These are phyloP conservation scores for Amaranthus hypochondriacus DNA, from an alignment of 148 eudicot species.

Conservation along the genomic window DNA sequence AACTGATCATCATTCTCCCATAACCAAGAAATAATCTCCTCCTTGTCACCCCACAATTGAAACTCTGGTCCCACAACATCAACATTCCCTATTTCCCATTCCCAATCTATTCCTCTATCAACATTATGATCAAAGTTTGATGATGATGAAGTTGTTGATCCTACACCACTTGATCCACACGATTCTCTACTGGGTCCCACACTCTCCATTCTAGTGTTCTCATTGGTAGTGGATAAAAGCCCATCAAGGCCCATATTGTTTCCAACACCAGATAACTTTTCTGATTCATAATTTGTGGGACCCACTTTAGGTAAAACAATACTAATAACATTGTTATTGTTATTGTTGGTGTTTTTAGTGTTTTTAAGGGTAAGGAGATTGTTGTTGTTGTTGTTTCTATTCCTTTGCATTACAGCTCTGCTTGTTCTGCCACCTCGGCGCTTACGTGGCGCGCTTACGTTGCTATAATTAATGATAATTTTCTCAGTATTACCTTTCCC, in stretches of 20 bases:
- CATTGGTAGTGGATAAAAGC: conserved; percentile 7
- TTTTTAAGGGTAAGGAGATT: not conserved
- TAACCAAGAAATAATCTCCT: conserved; percentile 39
- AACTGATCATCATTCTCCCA: conserved; percentile 33
- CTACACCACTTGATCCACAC: conserved; percentile 14
- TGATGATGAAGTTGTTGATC: conserved; percentile 24
- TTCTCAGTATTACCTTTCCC: conserved; percentile 9
- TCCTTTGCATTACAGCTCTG: conserved; percentile 46
- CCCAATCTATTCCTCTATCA: conserved; percentile 28
- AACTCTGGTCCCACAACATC: conserved; percentile 11
- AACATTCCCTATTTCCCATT: conserved; percentile 32
- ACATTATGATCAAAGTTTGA: conserved; percentile 18
- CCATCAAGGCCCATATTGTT: conserved; percentile 29
- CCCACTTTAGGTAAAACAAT: conserved; percentile 7
- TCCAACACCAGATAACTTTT: conserved; percentile 19
- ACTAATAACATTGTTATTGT: conserved; percentile 13
- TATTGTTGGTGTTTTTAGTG: conserved; percentile 9
- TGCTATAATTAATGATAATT: conserved; percentile 12
- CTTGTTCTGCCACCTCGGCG: conserved; percentile 49
- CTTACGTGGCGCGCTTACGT: conserved; percentile 30
- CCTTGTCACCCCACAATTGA: conserved; percentile 24
- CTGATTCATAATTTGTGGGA: not conserved
- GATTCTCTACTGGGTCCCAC: conserved; percentile 12
- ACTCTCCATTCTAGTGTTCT: conserved; percentile 3
- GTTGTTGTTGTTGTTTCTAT: conserved; percentile 10